phyloP scores from a whole-genome alignment of 208 protist species.

The Leptomonas pyrrhocoris region DNA sequence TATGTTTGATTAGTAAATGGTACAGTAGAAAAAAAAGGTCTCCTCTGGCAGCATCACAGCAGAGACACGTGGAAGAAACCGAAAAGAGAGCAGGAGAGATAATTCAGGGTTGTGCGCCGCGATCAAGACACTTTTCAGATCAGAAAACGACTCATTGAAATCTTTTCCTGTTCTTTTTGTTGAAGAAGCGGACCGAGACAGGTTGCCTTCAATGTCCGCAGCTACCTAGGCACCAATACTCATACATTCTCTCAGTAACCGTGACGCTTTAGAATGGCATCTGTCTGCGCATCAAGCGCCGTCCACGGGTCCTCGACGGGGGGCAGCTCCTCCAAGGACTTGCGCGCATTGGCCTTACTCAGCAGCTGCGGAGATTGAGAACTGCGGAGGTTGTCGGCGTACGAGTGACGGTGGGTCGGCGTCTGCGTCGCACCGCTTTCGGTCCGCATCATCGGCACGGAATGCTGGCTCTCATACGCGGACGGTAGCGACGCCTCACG shows the following conservation, averaged over 20 bases:
- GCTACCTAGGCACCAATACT: too few relatives aligned
- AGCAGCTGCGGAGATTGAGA: neutral
- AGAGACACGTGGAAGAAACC: too few relatives aligned
- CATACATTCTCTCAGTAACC: slow-evolving; percentile 7
- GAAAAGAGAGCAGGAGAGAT: too few relatives aligned
- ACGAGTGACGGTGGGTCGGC: slow-evolving; percentile 8
- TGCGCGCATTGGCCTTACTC: neutral
- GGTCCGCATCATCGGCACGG: slow-evolving; percentile 7
- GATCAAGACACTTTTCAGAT: too few relatives aligned
- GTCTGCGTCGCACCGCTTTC: slow-evolving; percentile 23
- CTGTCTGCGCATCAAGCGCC: slow-evolving; percentile 63
- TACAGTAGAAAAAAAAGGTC: neutral
- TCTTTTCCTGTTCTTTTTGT: too few relatives aligned
- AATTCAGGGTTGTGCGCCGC: too few relatives aligned
- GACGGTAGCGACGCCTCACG: neutral
- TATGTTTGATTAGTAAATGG: neutral
- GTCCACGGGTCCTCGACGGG: slow-evolving; percentile 55
- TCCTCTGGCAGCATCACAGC: too few relatives aligned
- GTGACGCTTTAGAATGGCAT: slow-evolving; percentile 47
- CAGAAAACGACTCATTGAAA: too few relatives aligned
- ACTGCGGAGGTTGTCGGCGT: neutral
- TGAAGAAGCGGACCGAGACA: too few relatives aligned
- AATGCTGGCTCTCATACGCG: neutral
- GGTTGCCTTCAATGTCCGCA: too few relatives aligned
- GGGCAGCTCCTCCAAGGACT: slow-evolving; percentile 1